Conservation (phyloP, 1,284 basidiomycete species). For the Trichosporon sp. region DNA sequence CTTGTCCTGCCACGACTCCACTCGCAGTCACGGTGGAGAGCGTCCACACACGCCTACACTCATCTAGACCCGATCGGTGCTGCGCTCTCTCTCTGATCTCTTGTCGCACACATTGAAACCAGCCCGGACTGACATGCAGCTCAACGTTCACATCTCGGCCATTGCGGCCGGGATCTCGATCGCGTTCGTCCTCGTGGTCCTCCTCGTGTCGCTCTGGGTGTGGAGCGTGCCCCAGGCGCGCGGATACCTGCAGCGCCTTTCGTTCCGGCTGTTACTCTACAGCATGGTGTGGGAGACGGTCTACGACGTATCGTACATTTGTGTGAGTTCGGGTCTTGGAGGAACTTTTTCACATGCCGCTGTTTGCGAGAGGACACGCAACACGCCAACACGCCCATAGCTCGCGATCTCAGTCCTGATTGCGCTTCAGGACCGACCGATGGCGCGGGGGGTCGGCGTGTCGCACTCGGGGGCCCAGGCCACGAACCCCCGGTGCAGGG, state of each 20-base stretch:
- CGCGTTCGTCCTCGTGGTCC: slow-evolving; percentile 26
- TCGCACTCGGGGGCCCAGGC: slow-evolving; percentile 11
- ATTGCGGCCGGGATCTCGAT: slow-evolving; percentile 32
- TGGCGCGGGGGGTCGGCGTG: slow-evolving; percentile 16
- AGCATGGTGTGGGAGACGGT: slow-evolving; percentile 43
- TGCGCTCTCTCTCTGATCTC: not conserved
- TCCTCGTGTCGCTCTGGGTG: slow-evolving; percentile 30
- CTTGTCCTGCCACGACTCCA: not conserved
- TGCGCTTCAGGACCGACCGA: not conserved
- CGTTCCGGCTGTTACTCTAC: slow-evolving; percentile 44
- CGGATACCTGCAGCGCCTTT: slow-evolving; percentile 42
- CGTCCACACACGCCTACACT: not conserved
- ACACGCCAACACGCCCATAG: not conserved
- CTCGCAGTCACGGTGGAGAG: not conserved
- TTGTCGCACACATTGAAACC: not conserved
- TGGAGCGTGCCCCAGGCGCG: slow-evolving; percentile 31
- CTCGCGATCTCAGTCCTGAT: not conserved
- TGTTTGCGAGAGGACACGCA: too few species aligned
- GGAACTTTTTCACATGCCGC: not conserved
- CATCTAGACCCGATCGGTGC: not conserved
- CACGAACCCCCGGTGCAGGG: not conserved
- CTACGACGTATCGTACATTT: slow-evolving; percentile 41
- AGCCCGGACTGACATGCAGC: slow-evolving; percentile 21
- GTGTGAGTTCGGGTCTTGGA: slow-evolving; percentile 28
- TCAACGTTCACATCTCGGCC: slow-evolving; percentile 30